Evolutionary conservation across 2,329 filamentous ascomycete species (phyloP).

Genomic region (Davidsoniella neocaledoniae): DNA sequence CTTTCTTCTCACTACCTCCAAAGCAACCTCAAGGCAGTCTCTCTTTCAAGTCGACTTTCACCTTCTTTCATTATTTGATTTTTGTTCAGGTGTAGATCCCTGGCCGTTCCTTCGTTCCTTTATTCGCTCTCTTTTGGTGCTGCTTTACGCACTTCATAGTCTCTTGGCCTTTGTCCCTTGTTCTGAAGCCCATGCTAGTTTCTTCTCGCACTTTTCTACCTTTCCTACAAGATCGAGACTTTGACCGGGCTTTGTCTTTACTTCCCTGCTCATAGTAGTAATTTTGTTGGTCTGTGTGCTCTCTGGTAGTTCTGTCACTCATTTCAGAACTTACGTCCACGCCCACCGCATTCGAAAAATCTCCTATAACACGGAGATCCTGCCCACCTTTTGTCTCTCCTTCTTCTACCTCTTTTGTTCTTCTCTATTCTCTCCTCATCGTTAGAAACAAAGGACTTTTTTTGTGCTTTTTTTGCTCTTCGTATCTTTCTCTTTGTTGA

Average conservation of each 20-base stretch:
- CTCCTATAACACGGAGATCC: slow-evolving; percentile 1
- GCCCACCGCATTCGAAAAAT: not conserved
- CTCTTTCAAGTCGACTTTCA: not conserved
- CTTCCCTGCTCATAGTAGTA: not conserved
- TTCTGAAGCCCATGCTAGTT: not conserved
- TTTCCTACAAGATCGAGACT: not conserved
- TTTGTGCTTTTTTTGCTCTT: not conserved
- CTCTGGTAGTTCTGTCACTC: not conserved
- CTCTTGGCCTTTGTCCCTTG: not conserved
- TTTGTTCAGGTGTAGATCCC: not conserved
- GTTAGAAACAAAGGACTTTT: not conserved
- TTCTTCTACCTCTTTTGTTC: not conserved
- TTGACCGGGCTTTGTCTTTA: not conserved
- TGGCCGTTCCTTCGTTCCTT: slow-evolving; percentile 3
- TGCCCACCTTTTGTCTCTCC: too few relatives aligned
- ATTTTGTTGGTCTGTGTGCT: not conserved
- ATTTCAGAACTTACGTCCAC: not conserved
- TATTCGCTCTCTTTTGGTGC: not conserved
- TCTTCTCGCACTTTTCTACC: not conserved
- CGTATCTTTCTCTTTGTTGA: not conserved
- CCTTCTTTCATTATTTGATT: not conserved
- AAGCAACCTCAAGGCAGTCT: not conserved
- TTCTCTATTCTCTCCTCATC: not conserved
- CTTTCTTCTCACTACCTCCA: not conserved
- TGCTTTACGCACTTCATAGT: not conserved